phyloP scores from a whole-genome alignment of 345 rosid genomes.

The Corchorus olitorius region DNA sequence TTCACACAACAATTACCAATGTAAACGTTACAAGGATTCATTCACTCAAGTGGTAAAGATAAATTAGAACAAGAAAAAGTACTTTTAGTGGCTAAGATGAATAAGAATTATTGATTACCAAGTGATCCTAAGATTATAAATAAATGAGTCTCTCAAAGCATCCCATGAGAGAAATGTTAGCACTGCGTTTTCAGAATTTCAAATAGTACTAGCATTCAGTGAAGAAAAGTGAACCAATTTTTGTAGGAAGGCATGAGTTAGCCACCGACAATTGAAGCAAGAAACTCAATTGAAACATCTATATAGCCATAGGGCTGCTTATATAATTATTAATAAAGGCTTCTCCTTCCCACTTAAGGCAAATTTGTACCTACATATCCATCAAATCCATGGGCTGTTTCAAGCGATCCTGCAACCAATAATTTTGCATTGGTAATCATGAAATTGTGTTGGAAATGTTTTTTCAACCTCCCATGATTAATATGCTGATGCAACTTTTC shows the following conservation, averaged over 20 bases:
- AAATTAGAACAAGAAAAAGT: no score
- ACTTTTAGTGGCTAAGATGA: no score
- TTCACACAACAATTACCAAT: no score
- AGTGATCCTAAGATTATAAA: background rate
- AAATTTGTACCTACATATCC: background rate
- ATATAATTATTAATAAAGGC: no score
- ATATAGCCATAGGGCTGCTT: no score
- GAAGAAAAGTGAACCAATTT: background rate
- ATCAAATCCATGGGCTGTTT: background rate
- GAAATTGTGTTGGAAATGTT: background rate
- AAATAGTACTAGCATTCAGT: background rate
- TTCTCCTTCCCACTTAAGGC: no score
- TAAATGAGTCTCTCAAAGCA: background rate
- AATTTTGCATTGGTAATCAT: no score
- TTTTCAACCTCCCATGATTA: background rate
- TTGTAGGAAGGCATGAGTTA: background rate
- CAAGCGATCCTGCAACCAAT: background rate
- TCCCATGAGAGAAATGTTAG: background rate
- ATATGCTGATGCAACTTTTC: background rate
- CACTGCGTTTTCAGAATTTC: background rate
- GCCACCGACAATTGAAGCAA: background rate
- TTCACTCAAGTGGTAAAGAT: no score
- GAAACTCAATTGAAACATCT: background rate
- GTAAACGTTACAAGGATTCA: no score
- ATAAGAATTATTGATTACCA: no score